Percentiles rank a stretch among this genome's conserved stretches.
Evolutionary conservation across 202 grass and related monocot genomes (phyloP).

Genomic region (Brachypodium distachyon): DNA sequence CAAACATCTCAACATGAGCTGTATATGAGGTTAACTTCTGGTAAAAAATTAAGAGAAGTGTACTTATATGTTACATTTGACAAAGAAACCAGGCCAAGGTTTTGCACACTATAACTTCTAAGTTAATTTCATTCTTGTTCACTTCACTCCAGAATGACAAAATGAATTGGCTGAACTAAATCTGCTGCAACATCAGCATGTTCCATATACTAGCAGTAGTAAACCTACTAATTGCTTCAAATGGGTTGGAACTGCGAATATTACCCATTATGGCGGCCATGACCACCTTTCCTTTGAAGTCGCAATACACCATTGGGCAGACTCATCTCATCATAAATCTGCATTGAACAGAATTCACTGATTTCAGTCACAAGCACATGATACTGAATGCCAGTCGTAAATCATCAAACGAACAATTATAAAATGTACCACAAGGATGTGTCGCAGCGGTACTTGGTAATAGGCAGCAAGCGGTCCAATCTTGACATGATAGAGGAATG

Average conservation of each 20-base stretch:
- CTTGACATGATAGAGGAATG: constrained; percentile 30
- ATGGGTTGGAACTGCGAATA: constrained; percentile 4
- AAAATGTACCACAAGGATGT: constrained; percentile 79
- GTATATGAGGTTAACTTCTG: not conserved
- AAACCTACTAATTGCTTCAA: constrained; percentile 12
- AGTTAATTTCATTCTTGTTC: not conserved
- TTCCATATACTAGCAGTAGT: not conserved
- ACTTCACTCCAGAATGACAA: not conserved
- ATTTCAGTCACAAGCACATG: constrained; percentile 1
- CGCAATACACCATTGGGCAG: constrained; percentile 79
- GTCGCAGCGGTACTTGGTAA: constrained; percentile 87
- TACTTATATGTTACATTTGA: not conserved
- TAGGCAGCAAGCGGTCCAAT: constrained; percentile 74
- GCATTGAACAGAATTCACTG: not conserved
- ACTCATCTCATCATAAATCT: constrained; percentile 97
- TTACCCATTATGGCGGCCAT: constrained; percentile 96
- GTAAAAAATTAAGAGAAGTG: not conserved
- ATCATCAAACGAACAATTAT: constrained; percentile 17
- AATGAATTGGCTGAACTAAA: not conserved
- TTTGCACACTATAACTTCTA: not conserved
- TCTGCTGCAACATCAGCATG: not conserved
- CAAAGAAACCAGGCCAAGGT: constrained; percentile 6
- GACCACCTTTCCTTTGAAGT: constrained; percentile 81
- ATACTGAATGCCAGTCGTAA: not conserved
- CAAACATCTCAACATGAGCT: not conserved